phyloP scores from a whole-genome alignment of 768 basidiomycete genomes.

The Omphalotus guepiniiformis region DNA sequence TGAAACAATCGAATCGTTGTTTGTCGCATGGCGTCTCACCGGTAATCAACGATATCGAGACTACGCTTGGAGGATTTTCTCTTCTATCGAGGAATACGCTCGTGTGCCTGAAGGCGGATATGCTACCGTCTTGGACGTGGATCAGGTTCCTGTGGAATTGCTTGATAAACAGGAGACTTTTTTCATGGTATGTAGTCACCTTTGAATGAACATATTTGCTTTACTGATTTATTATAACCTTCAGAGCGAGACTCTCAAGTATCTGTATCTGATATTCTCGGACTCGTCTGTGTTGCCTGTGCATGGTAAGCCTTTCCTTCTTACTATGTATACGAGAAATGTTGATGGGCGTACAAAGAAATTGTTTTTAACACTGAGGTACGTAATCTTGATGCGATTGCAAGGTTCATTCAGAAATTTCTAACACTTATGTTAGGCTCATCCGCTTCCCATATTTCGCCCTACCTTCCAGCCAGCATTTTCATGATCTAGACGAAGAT shows the following conservation, averaged over 20 bases:
- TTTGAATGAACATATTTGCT: not conserved
- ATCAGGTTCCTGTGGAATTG: conserved; percentile 45
- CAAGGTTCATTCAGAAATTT: not conserved
- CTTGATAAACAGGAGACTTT: conserved; percentile 8
- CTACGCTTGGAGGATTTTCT: conserved; percentile 68
- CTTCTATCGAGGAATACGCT: conserved; percentile 64
- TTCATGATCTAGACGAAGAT: too few relatives aligned
- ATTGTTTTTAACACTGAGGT: conserved; percentile 7
- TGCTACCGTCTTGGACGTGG: conserved; percentile 61
- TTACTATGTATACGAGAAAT: not conserved
- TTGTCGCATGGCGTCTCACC: conserved; percentile 65
- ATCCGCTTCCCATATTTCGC: conserved; percentile 5
- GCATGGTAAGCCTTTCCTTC: not conserved
- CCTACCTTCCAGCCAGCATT: not conserved
- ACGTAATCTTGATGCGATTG: not conserved
- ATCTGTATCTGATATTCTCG: conserved; percentile 4
- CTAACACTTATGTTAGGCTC: not conserved
- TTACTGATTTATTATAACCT: not conserved
- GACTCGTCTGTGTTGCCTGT: conserved; percentile 3
- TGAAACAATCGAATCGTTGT: conserved; percentile 73
- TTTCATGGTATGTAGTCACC: not conserved
- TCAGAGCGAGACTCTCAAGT: conserved; percentile 8
- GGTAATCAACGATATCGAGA: conserved; percentile 60
- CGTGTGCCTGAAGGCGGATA: conserved; percentile 56
- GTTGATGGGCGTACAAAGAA: not conserved